Conservation (phyloP, 371 early-diverging fungal species). For the Rhizopus arrhizus region DNA sequence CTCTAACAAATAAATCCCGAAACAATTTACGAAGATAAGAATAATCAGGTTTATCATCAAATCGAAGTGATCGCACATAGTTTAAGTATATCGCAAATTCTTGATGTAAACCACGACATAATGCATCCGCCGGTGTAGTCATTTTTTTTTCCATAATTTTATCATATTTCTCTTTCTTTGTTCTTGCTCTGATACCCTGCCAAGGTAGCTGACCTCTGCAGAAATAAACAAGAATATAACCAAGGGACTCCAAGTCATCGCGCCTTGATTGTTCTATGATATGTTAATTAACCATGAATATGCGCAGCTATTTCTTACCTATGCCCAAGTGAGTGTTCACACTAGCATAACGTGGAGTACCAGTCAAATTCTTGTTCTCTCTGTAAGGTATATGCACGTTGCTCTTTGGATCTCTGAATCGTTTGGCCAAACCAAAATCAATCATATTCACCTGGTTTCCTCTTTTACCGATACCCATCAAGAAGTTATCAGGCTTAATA, state of each 20-base stretch:
- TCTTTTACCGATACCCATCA: constrained; percentile 95
- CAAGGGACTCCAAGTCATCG: constrained; percentile 99
- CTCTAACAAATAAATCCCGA: constrained; percentile 92
- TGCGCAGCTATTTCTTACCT: constrained; percentile 47
- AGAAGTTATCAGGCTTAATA: constrained; percentile 98
- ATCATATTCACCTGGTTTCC: constrained; percentile 98
- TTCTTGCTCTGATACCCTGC: constrained; percentile 98
- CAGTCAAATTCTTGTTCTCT: constrained; percentile 98
- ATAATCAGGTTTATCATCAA: constrained; percentile 99
- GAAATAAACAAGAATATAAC: constrained; percentile 99
- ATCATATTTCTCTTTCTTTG: constrained; percentile 99
- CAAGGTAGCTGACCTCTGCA: constrained; percentile 98
- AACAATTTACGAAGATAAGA: constrained; percentile 95
- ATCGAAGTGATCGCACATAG: constrained; percentile 94
- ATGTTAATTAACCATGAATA: not conserved
- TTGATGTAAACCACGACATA: constrained; percentile 96
- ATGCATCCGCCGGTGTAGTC: constrained; percentile 92
- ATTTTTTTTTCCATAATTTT: constrained; percentile 99
- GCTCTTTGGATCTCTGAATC: constrained; percentile 93
- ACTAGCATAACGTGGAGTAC: constrained; percentile 99
- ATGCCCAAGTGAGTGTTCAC: constrained; percentile 98
- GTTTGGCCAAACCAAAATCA: constrained; percentile 99
- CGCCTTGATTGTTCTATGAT: constrained; percentile 94
- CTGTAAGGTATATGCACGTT: constrained; percentile 96
- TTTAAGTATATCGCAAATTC: constrained; percentile 97